Evolutionary conservation across 139 green algal species (phyloP), one percentile per base, ranked within the genome.

Genomic region (Pycnococcus provasolii): DNA sequence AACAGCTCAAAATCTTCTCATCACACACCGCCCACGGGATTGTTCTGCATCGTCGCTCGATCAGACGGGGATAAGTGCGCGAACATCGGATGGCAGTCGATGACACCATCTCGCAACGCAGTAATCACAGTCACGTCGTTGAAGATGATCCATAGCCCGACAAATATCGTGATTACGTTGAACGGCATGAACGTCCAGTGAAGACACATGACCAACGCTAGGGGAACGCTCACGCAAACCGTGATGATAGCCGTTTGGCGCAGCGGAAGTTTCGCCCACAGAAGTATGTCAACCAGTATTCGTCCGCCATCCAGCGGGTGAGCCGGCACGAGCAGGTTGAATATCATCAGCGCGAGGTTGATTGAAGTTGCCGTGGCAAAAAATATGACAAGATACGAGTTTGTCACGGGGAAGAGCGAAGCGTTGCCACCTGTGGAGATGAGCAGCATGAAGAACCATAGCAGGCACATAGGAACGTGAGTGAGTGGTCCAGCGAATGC

Each of bases 241-340:
- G 26, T 44, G 26, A 68, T 53, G 8, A 8, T 60, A 7, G 47
- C 47, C 3, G 62, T 42, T 1, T 8, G 41, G 5, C 62, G 39
- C 50, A 8, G 26, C 48, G 50, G 11, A 55, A 55, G 50, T 55
- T 55, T 55, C 11, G 11, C 13, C 50, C 50, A 55, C 13, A 88
- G 69, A 58, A 91, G 57, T 0, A 51, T n/a, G 63, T 82, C 73
- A 0, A 77, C 79, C 1, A 87, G 64, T 15, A 89, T 78, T 37
- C 79, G 73, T 6, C 79, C 76, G 3, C 84, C 85, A 63, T 89
- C 86, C 57, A 92, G 76, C 0, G 86, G 86, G 71, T 89, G 90
- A 2, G 81, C 85, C 2, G 86, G 86, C n/a, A 90, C 67, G 9
- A 85, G 64, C 3, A 91, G 70, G 73, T 91, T 91, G 83, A 92